A percentile compares a stretch with the other conserved stretches of the same genome.
Evolutionary conservation across 2,329 filamentous ascomycete genomes (phyloP).

Genomic region (Decorospora gaudefroyi): DNA sequence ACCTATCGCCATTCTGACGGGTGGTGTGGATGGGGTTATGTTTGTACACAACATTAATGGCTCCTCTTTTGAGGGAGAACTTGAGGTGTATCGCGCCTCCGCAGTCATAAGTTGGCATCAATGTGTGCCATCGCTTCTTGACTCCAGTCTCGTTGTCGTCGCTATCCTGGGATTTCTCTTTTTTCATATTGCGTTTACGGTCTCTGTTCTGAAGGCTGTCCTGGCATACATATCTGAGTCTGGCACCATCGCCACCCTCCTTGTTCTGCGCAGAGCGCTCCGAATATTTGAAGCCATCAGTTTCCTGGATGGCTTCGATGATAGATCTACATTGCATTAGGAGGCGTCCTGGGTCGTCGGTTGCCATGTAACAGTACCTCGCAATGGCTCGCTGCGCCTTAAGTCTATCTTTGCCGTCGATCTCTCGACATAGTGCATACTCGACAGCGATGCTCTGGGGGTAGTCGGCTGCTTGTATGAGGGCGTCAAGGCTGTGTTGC

Average conservation of each 20-base stretch:
- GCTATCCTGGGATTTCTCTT: slow-evolving; percentile 21
- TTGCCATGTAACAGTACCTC: no score
- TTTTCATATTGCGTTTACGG: slow-evolving; percentile 33
- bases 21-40: slow-evolving; percentile 42
- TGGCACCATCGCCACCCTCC: slow-evolving; percentile 35
- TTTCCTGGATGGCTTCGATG: slow-evolving; percentile 36
- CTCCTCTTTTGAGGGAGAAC: slow-evolving; percentile 43
- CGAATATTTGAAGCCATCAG: slow-evolving; percentile 43
- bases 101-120: slow-evolving; percentile 38
- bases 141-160: slow-evolving; percentile 10
- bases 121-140: slow-evolving; percentile 2
- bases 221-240: slow-evolving; percentile 42
- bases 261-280: slow-evolving; percentile 40
- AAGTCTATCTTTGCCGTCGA: slow-evolving; percentile 35
- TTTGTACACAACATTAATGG: slow-evolving; percentile 45
- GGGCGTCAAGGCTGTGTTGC: slow-evolving; percentile 30
- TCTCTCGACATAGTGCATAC: slow-evolving; percentile 32
- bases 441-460: slow-evolving; percentile 39
- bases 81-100: slow-evolving; percentile 43
- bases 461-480: slow-evolving; percentile 36
- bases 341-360: background rate
- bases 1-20: slow-evolving; percentile 21
- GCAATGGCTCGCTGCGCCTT: slow-evolving; percentile 39
- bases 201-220: slow-evolving; percentile 42
- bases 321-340: slow-evolving; percentile 29